These are phyloP conservation scores for Miscanthus sacchariflorus DNA, from an alignment of 202 grass and related monocot species.

Conservation along the genomic window DNA sequence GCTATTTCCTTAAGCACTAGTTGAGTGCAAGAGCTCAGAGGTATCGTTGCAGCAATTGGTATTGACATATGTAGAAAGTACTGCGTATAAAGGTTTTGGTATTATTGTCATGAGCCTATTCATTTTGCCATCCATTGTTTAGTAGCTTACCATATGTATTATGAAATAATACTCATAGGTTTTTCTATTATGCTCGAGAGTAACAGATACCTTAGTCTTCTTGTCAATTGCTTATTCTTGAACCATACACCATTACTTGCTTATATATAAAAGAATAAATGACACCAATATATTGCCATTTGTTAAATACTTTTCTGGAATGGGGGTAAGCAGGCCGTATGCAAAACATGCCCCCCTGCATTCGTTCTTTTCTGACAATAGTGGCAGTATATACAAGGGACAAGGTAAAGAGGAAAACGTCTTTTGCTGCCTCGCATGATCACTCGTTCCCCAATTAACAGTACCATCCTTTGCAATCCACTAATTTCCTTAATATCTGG, in stretches of 20 bases:
- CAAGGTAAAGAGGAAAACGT: neutral
- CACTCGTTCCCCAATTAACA: neutral
- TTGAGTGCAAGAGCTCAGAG: neutral
- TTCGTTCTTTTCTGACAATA: conserved; percentile 6
- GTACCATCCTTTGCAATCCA: neutral
- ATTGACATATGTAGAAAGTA: neutral
- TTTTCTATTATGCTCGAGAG: neutral
- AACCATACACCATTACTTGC: neutral
- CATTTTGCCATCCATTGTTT: neutral
- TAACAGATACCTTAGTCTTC: neutral
- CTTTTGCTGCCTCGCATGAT: neutral
- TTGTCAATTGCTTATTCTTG: conserved; percentile 20
- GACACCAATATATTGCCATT: neutral
- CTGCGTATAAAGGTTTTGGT: neutral
- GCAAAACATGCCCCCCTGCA: neutral
- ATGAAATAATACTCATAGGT: neutral
- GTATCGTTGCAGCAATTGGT: neutral
- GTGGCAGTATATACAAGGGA: too few species aligned
- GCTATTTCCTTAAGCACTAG: neutral
- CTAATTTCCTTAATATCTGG: conserved; percentile 12
- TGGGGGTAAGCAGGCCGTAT: neutral
- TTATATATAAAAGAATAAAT: conserved; percentile 8
- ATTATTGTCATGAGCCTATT: neutral
- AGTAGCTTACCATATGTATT: neutral
- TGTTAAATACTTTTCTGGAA: conserved; percentile 11